Percentiles rank a stretch among this genome's conserved stretches.
Evolutionary conservation across 2,329 filamentous ascomycete genomes (phyloP).

Genomic region (Neurospora sp.): DNA sequence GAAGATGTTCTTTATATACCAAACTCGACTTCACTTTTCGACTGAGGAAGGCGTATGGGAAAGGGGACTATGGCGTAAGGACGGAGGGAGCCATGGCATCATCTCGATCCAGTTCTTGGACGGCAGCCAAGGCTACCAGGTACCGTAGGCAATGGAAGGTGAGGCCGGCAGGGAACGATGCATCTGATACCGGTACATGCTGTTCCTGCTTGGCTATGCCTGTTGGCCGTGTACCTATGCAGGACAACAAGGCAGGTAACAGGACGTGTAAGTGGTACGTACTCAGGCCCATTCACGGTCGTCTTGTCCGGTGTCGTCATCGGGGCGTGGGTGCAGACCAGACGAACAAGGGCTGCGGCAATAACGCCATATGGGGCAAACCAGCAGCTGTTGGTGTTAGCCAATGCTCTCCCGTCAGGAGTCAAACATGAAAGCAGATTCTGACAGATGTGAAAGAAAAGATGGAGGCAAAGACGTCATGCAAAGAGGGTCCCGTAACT

Average conservation of each 20-base stretch:
- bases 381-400: background rate
- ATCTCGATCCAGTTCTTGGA: constrained; percentile 7
- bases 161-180: background rate
- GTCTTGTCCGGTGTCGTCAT: background rate
- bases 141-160: background rate
- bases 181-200: background rate
- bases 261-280: background rate
- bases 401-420: background rate
- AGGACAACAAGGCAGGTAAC: background rate
- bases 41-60: background rate
- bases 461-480: background rate
- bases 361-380: background rate
- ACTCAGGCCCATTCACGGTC: background rate
- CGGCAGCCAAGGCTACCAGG: background rate
- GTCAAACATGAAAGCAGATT: background rate
- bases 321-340: background rate
- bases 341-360: background rate
- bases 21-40: background rate
- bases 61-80: constrained; percentile 1
- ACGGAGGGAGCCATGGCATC: constrained; percentile 8
- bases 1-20: constrained; percentile 10
- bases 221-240: background rate
- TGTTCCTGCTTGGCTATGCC: background rate
- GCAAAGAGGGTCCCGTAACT: background rate
- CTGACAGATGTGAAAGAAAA: background rate